Evolutionary conservation across 768 basidiomycete genomes (phyloP), one percentile per base, ranked within the genome.

Genomic region (Floccularia luteovirens): DNA sequence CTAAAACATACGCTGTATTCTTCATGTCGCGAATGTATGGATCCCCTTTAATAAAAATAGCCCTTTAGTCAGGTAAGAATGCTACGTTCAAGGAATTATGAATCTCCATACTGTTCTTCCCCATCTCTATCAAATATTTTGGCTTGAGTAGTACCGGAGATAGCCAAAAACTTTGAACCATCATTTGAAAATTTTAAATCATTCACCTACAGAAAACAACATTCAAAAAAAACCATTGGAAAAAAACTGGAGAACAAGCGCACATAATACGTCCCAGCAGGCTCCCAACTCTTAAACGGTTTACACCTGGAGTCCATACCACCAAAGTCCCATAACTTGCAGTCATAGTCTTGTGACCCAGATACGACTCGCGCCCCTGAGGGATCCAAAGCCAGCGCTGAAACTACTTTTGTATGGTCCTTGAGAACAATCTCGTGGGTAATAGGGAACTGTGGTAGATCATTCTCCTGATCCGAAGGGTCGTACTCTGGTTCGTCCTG

Each of bases 1-100:
- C 21, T n/a, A 39, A 36, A 36, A 67, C 91, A 48, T 52, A 94
- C 94, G 84, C 74, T n/a, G 96, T 99, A 56, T 98, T 84, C 61
- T 90, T 90, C 89, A 99, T 93, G 63, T 99, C 96, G 41, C 96
- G 84, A 49, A 99, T 88, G 59, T 98, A 99, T 44, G 88, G 90
- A 63, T 99, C 96, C 24, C 96, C 96, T 64, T 98, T 98, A 55
- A 90, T 70, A 58, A 74, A 84, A 43, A 81, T 81, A 46, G 80
- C 78, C 62, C 86, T 85, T 52, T 41, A 52, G 67, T 71, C 63
- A 71, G 66, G 68, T 77, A 58, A 70, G 65, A 61, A 66, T 58
- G 69, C 60, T 51, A 49, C 53, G 46, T 50, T 52, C 40, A 38
- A 43, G 28, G 37, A 36, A 33, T 30, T 38, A 37, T 44, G 10